A percentile compares a stretch with the other conserved stretches of the same genome.
phyloP scores from a whole-genome alignment of 306 rosid species.

The Cucumis melo region DNA sequence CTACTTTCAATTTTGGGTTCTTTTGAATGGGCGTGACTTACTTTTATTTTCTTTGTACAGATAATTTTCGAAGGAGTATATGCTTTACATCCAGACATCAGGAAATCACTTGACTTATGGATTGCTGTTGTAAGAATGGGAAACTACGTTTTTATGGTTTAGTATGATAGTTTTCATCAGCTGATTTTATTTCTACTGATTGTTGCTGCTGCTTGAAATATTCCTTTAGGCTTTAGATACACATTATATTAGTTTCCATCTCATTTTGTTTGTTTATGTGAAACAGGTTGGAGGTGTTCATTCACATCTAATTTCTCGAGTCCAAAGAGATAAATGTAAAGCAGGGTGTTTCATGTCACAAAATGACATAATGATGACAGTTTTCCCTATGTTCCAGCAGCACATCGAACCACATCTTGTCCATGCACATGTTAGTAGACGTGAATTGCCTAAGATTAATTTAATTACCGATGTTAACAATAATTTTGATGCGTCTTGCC shows the following conservation, averaged over 20 bases:
- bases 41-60: constrained; percentile 33
- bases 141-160: not conserved
- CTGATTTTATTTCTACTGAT: not conserved
- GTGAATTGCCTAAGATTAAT: not conserved
- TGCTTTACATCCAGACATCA: constrained; percentile 94
- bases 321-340: constrained; percentile 95
- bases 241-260: not conserved
- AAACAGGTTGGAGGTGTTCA: constrained; percentile 98
- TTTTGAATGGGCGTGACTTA: constrained; percentile 2
- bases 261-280: not conserved
- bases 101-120: constrained; percentile 92
- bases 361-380: constrained; percentile 92
- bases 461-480: not conserved
- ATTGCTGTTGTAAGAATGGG: constrained; percentile 18
- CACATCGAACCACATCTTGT: constrained; percentile 98
- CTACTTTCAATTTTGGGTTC: not conserved
- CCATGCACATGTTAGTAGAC: constrained; percentile 81
- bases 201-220: constrained; percentile 1
- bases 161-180: not conserved
- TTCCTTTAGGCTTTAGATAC: not conserved
- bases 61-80: constrained; percentile 94
- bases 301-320: constrained; percentile 95
- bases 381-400: constrained; percentile 97
- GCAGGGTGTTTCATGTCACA: constrained; percentile 87
- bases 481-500: not conserved